These are phyloP conservation scores for Aspergillus haitiensis DNA, from an alignment of 495 filamentous ascomycete species.

Conservation along the genomic window DNA sequence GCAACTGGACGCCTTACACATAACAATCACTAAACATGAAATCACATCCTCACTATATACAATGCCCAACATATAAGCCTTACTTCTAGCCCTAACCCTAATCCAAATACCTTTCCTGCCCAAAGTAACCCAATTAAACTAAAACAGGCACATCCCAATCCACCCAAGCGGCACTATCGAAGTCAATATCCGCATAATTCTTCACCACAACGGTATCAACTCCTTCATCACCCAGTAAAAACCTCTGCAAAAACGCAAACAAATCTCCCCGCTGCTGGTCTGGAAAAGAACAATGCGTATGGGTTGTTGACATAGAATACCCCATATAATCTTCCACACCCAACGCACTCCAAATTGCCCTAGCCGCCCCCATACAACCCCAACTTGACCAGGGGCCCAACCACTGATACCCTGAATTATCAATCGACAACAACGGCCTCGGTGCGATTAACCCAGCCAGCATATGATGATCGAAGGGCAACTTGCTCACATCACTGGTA, in stretches of 20 bases:
- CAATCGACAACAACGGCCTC: slow-evolving; percentile 6
- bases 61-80: too few species aligned
- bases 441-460: slow-evolving; percentile 16
- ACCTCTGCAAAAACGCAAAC: slow-evolving; percentile 8
- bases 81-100: too few species aligned
- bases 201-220: background rate
- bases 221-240: slow-evolving; percentile 7
- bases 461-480: slow-evolving; percentile 19
- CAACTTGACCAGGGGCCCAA: slow-evolving; percentile 13
- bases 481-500: background rate
- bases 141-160: slow-evolving; percentile 11
- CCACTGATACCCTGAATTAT: slow-evolving; percentile 19
- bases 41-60: too few species aligned
- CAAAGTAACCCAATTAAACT: background rate
- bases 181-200: slow-evolving; percentile 6
- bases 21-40: too few species aligned
- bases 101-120: too few species aligned
- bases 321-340: slow-evolving; percentile 13
- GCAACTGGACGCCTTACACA: too few species aligned
- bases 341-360: slow-evolving; percentile 8
- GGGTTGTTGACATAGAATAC: slow-evolving; percentile 8
- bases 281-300: slow-evolving; percentile 14
- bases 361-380: slow-evolving; percentile 15
- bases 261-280: slow-evolving; percentile 5
- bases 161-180: slow-evolving; percentile 6